Percentiles rank a stretch among this genome's conserved stretches.
These are phyloP conservation scores for Pichia pseudocactophila DNA, from an alignment of 805 yeast genomes.

Conservation along the genomic window DNA sequence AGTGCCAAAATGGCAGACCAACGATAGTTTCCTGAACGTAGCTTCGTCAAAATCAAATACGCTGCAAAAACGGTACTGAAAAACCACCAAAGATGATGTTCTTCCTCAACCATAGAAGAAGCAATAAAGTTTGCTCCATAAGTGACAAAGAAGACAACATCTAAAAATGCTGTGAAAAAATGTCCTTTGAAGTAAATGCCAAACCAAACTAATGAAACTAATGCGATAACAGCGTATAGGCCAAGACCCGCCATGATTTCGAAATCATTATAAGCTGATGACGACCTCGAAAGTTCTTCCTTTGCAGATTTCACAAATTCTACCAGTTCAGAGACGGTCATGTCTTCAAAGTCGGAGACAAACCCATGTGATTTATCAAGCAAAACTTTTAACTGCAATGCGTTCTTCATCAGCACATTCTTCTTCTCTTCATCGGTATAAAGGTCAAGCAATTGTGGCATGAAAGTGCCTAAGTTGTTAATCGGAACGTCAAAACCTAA, in stretches of 20 bases:
- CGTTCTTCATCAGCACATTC: slow-evolving; percentile 42
- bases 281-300: slow-evolving; percentile 40
- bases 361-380: slow-evolving; percentile 32
- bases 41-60: slow-evolving; percentile 11
- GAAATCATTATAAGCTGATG: slow-evolving; percentile 63
- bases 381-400: slow-evolving; percentile 45
- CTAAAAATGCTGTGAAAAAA: slow-evolving; percentile 15
- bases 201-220: slow-evolving; percentile 23
- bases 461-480: slow-evolving; percentile 65
- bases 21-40: slow-evolving; percentile 5
- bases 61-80: slow-evolving; percentile 32
- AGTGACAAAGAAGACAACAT: slow-evolving; percentile 23
- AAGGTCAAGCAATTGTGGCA: slow-evolving; percentile 46
- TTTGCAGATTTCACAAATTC: slow-evolving; percentile 40
- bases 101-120: slow-evolving; percentile 89
- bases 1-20: slow-evolving; percentile 15
- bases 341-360: slow-evolving; percentile 9
- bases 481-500: slow-evolving; percentile 61
- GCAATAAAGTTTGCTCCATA: slow-evolving; percentile 62
- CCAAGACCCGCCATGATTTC: slow-evolving; percentile 38
- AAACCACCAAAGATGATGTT: slow-evolving; percentile 96
- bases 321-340: slow-evolving; percentile 12
- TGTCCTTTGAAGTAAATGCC: slow-evolving; percentile 10
- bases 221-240: slow-evolving; percentile 24
- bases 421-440: slow-evolving; percentile 34